phyloP scores from a whole-genome alignment of 106 monocot species.

The Ottelia alismoides region DNA sequence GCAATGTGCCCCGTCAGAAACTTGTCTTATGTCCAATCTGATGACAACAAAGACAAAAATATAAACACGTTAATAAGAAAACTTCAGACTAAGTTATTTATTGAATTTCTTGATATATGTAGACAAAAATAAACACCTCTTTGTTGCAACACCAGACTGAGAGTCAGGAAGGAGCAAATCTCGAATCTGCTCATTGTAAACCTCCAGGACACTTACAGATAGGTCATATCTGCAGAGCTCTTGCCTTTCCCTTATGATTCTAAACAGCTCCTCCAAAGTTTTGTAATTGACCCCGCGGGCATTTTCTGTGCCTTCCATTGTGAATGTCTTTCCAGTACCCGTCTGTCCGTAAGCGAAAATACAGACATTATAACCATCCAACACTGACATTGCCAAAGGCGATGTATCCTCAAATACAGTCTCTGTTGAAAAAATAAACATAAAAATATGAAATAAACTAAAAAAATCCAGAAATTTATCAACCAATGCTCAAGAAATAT shows the following conservation, averaged over 20 bases:
- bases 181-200: constrained; percentile 90
- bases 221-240: constrained; percentile 49
- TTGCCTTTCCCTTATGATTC: constrained; percentile 63
- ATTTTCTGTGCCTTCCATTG: constrained; percentile 82
- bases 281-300: constrained; percentile 85
- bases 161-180: constrained; percentile 58
- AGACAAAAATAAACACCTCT: too few species aligned
- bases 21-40: constrained; percentile 72
- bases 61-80: not conserved
- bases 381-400: constrained; percentile 66
- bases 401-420: constrained; percentile 65
- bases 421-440: constrained; percentile 19
- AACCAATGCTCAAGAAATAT: too few species aligned
- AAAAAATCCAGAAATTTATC: too few species aligned
- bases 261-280: constrained; percentile 78
- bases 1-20: constrained; percentile 68
- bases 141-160: constrained; percentile 37
- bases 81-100: not conserved
- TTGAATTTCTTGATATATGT: too few species aligned
- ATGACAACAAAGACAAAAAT: not conserved
- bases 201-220: constrained; percentile 72
- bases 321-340: constrained; percentile 90
- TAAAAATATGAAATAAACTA: not conserved
- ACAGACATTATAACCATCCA: constrained; percentile 94
- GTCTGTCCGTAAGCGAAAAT: constrained; percentile 98